Evolutionary conservation across 2,329 filamentous ascomycete genomes (phyloP).

Genomic region (Colletotrichum sp.): DNA sequence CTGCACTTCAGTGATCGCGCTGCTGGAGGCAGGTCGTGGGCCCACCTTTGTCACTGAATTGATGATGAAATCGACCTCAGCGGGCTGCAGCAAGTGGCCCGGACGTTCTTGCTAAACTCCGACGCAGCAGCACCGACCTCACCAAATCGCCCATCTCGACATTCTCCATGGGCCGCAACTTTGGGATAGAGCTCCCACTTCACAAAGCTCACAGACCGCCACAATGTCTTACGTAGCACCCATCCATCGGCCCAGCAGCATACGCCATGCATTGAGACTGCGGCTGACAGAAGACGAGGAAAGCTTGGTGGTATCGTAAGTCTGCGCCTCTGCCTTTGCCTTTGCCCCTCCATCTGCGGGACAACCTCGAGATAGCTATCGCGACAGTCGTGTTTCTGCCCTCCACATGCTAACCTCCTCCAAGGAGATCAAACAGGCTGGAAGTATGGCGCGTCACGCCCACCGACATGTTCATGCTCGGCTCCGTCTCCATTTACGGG

Average conservation of each 20-base stretch:
- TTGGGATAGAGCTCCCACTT: constrained; percentile 13
- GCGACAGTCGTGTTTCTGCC: neutral
- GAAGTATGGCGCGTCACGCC: constrained; percentile 78
- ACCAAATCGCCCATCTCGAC: neutral
- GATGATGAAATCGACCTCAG: constrained; percentile 13
- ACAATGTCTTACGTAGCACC: constrained; percentile 93
- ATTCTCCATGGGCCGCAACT: constrained; percentile 1
- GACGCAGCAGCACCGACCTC: constrained; percentile 3
- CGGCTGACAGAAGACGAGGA: constrained; percentile 72
- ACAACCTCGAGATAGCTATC: neutral
- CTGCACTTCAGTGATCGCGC: neutral
- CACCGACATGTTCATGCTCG: constrained; percentile 68
- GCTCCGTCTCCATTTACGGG: constrained; percentile 79
- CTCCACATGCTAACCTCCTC: constrained; percentile 30
- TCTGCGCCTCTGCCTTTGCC: neutral
- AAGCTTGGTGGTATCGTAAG: constrained; percentile 82
- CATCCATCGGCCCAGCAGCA: constrained; percentile 89
- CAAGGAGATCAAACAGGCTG: constrained; percentile 81
- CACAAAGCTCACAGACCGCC: constrained; percentile 7
- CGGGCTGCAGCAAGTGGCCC: neutral
- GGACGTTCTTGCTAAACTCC: constrained; percentile 18
- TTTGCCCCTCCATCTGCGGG: neutral
- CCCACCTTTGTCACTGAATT: neutral
- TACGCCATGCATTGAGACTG: constrained; percentile 85
- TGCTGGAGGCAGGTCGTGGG: neutral